Conservation (phyloP, 805 yeast genomes). For the Schwanniomyces vanrijiae region DNA sequence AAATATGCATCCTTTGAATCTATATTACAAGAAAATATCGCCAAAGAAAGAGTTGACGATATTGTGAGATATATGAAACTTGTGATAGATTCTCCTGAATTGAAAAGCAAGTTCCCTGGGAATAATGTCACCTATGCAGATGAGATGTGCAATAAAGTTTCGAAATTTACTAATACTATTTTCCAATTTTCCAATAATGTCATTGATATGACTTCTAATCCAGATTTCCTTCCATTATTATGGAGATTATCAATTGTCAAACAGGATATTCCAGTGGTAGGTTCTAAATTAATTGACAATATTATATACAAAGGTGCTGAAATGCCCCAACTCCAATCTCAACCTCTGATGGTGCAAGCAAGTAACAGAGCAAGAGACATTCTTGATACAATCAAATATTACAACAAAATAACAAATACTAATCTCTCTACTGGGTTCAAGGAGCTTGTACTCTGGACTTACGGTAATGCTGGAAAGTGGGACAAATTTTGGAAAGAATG, state of each 20-base stretch:
- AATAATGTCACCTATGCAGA: constrained; percentile 15
- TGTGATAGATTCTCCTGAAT: constrained; percentile 33
- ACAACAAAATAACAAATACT: constrained; percentile 12
- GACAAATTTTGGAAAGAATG: constrained; percentile 38
- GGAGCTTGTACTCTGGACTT: constrained; percentile 35
- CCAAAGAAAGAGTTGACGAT: constrained; percentile 24
- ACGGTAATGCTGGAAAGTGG: constrained; percentile 42
- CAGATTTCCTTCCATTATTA: constrained; percentile 33
- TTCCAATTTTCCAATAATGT: constrained; percentile 23
- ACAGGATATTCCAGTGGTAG: constrained; percentile 12
- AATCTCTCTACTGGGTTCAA: constrained; percentile 16
- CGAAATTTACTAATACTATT: constrained; percentile 27
- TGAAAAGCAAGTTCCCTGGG: constrained; percentile 6
- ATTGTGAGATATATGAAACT: constrained; percentile 29
- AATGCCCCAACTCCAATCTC: constrained; percentile 4
- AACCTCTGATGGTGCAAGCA: constrained; percentile 17
- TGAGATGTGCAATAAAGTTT: constrained; percentile 19
- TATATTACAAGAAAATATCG: constrained; percentile 6
- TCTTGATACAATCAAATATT: constrained; percentile 22
- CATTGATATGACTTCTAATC: constrained; percentile 22
- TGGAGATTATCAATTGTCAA: constrained; percentile 30
- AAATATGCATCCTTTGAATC: constrained; percentile 25
- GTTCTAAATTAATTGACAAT: constrained; percentile 24
- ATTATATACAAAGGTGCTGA: constrained; percentile 16
- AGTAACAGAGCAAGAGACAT: constrained; percentile 30